Base-by-base conservation (phyloP, 2,329 filamentous ascomycete species). In the Arthroderma sp. region DNA sequence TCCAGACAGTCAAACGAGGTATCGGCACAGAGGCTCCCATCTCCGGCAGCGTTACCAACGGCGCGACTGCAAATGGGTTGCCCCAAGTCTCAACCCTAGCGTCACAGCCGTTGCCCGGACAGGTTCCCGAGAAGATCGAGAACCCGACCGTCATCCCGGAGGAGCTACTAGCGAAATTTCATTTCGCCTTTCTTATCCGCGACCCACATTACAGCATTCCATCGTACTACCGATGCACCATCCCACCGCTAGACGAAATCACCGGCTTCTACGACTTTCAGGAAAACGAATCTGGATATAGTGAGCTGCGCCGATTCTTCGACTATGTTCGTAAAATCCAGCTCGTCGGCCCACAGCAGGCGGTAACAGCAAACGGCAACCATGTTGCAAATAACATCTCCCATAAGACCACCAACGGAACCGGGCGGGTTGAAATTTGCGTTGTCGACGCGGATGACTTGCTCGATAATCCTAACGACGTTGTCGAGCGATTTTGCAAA, bases 111-210 rank as follows among this genome's bases (percentile, higher is more conserved):
- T 76, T 78, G 2, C 80, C 80, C 55, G 54, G 66, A 28, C n/a
- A 9, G 10, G 4, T 27, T 22, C 9, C 40, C 3, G 9, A 8
- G 22, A 81, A 89, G 64, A 69, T 74, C 2, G 72, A 72, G 46
- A 96, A 96, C 65, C 89, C 88, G 1, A 94, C 87, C 1, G 82
- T 93, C 28, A 68, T 96, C 42, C 91, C 91, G 2, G 66, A 76
- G 29, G 77, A 78, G 29, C 68, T 86, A 48, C 71, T 96, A 47
- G 75, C 78, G 58, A 73, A 78, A 53, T 96, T 94, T 68, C 87
- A 95, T 65, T 96, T 89, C 68, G 86, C 88, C 22, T 96, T 98
- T 68, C 75, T 96, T 51, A 96, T 98, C 70, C 88, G 91, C 46
- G 87, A 96, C 63, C 91, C 91, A n/a, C 80, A 86, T 56, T 80